Conservation (phyloP, 148 eudicot genomes). For the Rhododendron molle region DNA sequence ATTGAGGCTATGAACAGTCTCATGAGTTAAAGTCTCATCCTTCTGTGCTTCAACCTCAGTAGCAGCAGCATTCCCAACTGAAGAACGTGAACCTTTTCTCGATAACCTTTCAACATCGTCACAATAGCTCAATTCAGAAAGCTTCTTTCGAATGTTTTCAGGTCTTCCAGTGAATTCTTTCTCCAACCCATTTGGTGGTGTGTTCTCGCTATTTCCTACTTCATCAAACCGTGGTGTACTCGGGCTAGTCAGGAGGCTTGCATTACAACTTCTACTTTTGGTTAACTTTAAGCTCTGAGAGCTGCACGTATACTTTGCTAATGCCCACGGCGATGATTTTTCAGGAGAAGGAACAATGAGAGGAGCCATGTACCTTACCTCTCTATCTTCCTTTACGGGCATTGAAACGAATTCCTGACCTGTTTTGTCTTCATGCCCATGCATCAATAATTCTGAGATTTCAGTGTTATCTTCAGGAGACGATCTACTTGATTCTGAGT, state of each 20-base stretch:
- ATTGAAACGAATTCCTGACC: constrained; percentile 12
- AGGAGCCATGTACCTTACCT: constrained; percentile 13
- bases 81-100: constrained; percentile 25
- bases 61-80: constrained; percentile 20
- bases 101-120: constrained; percentile 25
- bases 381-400: constrained; percentile 18
- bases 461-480: constrained; percentile 20
- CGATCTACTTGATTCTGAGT: constrained; percentile 14
- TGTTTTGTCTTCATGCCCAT: constrained; percentile 11
- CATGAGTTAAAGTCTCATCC: constrained; percentile 18
- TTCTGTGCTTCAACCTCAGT: constrained; percentile 34
- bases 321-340: constrained; percentile 29
- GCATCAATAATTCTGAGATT: constrained; percentile 9
- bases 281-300: constrained; percentile 30
- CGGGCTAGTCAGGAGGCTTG: constrained; percentile 20
- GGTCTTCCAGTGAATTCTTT: constrained; percentile 30
- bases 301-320: constrained; percentile 17
- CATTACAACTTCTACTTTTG: constrained; percentile 46
- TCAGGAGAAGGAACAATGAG: constrained; percentile 24
- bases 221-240: constrained; percentile 28
- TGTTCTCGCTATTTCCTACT: constrained; percentile 31
- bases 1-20: constrained; percentile 11
- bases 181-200: constrained; percentile 30
- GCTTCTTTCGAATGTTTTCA: constrained; percentile 34
- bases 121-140: constrained; percentile 33